Base-by-base conservation (phyloP, 1,284 basidiomycete species). In the Pascua guehoae region DNA sequence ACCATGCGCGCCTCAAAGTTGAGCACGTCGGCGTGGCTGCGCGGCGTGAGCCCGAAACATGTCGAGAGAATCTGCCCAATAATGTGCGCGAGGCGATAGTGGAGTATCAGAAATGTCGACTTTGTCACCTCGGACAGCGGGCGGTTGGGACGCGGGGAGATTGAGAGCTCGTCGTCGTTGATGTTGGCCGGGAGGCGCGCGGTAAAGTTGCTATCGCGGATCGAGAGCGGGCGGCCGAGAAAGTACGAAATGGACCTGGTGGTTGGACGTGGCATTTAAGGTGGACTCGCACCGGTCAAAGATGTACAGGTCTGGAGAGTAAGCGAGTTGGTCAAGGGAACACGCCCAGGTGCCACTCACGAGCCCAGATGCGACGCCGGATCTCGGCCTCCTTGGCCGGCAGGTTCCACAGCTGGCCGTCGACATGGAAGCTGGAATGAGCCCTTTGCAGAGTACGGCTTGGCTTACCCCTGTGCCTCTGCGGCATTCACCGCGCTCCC, bases 201-300 rank as follows among this genome's bases (percentile, higher is more conserved):
- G 32, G 60, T 66, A 49, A 62, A 67, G n/a, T 61, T 58, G 7
- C 60, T 62, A 44, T 68, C 66, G 36, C 65, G 64, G 47, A 72
- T 70, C 39, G 64, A 63, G 7, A 67, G 54, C 4, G 70, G 70
- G 36, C 70, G 63, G 5, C 70, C 69, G 14, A 72, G 65, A 54
- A 67, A 70, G 54, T 68, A 62, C 1, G 66, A 66, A 18, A 71
- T 60, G 12, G 69, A 67, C 41, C 66, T 67, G 54, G 39, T n/a
- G 40, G 43, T 53, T 11, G 47, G 51, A 5, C 5, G 24, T 51
- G 24, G 14, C 12, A 3, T 7, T 14, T 5, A 41, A 2, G 8
- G 24, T 18, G 8, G 2, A 12, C 7, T 12, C 11, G 32, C 15
- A 70, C 63, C 68, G 56, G 44, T 70, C 69, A 15, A 71, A 58